A percentile compares a stretch with the other conserved stretches of the same genome.
phyloP scores from a whole-genome alignment of 164 flowering plant species.

The Tetracentron sinense region DNA sequence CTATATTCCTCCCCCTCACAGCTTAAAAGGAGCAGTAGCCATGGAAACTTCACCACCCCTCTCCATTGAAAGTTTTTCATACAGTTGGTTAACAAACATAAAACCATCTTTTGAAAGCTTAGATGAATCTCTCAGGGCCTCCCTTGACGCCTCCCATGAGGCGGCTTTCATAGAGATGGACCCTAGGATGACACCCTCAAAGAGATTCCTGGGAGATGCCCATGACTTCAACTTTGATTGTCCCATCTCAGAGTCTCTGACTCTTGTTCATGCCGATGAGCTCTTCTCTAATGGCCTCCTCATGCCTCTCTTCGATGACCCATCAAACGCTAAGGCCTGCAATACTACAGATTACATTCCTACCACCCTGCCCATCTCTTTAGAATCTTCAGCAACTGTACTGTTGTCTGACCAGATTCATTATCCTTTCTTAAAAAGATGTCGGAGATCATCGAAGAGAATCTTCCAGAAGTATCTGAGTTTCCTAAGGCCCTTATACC shows the following conservation, averaged over 20 bases:
- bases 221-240: conserved; percentile 33
- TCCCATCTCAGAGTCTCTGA: conserved; percentile 13
- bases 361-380: conserved; percentile 7
- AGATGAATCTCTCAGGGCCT: conserved; percentile 34
- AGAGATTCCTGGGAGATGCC: conserved; percentile 14
- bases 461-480: conserved; percentile 28
- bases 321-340: conserved; percentile 9
- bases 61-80: conserved; percentile 83
- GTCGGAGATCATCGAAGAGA: conserved; percentile 23
- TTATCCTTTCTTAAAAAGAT: conserved; percentile 15
- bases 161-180: conserved; percentile 78
- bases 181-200: conserved; percentile 47
- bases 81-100: conserved; percentile 71
- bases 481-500: conserved; percentile 20
- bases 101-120: conserved; percentile 45
- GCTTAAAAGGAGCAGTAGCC: background rate
- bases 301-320: conserved; percentile 25
- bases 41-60: conserved; percentile 61
- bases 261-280: conserved; percentile 49
- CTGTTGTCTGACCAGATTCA: conserved; percentile 1
- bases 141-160: conserved; percentile 39
- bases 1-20: background rate
- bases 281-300: conserved; percentile 47
- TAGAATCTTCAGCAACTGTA: conserved; percentile 11
- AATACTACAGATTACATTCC: background rate